These are phyloP conservation scores for Coniferiporia weirii DNA, from an alignment of 1,284 basidiomycete species.

Conservation along the genomic window DNA sequence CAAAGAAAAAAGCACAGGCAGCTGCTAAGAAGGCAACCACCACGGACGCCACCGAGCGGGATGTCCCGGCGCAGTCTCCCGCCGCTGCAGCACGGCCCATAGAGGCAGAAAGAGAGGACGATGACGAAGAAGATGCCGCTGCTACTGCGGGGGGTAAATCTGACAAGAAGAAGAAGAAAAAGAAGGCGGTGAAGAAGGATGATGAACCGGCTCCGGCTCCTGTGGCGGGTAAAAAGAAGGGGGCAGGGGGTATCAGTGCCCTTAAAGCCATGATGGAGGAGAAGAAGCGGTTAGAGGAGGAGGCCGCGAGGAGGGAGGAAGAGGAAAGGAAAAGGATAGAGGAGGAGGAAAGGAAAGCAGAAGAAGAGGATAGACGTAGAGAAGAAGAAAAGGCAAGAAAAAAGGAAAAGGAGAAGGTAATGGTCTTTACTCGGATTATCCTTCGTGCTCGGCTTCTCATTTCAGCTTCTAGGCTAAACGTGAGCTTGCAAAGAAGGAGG, in stretches of 20 bases:
- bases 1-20: constrained; percentile 92
- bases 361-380: constrained; percentile 70
- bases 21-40: constrained; percentile 71
- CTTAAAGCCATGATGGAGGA: constrained; percentile 85
- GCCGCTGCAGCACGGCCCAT: constrained; percentile 24
- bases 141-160: constrained; percentile 38
- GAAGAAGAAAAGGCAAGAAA: constrained; percentile 82
- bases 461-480: constrained; percentile 59
- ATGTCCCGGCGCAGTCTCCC: constrained; percentile 21
- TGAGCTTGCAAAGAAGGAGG: constrained; percentile 86
- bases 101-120: constrained; percentile 42
- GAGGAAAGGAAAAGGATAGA: constrained; percentile 76
- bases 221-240: constrained; percentile 61
- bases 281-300: constrained; percentile 83
- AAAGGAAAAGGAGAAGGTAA: constrained; percentile 89
- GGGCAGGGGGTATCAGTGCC: constrained; percentile 60
- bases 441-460: constrained; percentile 9
- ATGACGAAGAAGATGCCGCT: constrained; percentile 53
- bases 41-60: constrained; percentile 31
- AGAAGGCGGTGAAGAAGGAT: constrained; percentile 78
- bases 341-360: constrained; percentile 75
- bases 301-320: constrained; percentile 60
- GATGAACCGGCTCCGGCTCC: constrained; percentile 54
- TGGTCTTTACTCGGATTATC: constrained; percentile 33
- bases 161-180: constrained; percentile 86